Percentiles rank a stretch among this genome's conserved stretches.
These are phyloP conservation scores for Fraxinus floribunda DNA, from an alignment of 305 asterid species.

Conservation along the genomic window DNA sequence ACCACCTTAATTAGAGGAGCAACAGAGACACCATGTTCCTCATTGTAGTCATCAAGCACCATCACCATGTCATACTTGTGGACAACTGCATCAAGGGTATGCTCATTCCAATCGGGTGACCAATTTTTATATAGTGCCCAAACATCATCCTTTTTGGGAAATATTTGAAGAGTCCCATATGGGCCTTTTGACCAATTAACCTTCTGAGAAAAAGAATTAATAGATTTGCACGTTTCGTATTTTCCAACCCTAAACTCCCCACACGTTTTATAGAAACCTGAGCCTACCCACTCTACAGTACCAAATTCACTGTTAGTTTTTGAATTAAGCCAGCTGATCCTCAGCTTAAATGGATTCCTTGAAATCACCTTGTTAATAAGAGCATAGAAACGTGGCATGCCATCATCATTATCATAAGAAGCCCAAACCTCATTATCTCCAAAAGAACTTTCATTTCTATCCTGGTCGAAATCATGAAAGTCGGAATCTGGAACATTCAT, in stretches of 20 bases:
- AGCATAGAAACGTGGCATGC: conserved; percentile 97
- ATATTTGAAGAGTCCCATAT: conserved; percentile 59
- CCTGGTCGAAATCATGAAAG: conserved; percentile 84
- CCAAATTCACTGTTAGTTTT: conserved; percentile 67
- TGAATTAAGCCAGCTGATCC: conserved; percentile 86
- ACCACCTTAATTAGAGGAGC: conserved; percentile 75
- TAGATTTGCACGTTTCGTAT: conserved; percentile 47
- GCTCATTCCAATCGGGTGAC: conserved; percentile 67
- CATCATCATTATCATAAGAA: conserved; percentile 80
- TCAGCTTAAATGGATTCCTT: conserved; percentile 71
- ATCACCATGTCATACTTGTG: conserved; percentile 79
- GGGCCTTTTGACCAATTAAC: conserved; percentile 63
- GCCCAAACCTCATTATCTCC: conserved; percentile 89
- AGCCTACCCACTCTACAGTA: conserved; percentile 65
- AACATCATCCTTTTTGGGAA: conserved; percentile 74
- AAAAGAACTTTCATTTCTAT: conserved; percentile 65
- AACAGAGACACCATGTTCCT: conserved; percentile 60
- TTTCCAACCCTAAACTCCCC: conserved; percentile 89
- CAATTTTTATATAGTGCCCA: conserved; percentile 88
- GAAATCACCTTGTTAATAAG: conserved; percentile 65
- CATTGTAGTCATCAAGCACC: conserved; percentile 63
- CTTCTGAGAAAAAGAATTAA: conserved; percentile 81
- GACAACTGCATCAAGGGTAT: conserved; percentile 59
- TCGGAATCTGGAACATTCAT: conserved; percentile 95
- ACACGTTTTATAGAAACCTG: conserved; percentile 78